These are phyloP conservation scores for Choiromyces venosus DNA, from an alignment of 495 filamentous ascomycete species.

Conservation along the genomic window DNA sequence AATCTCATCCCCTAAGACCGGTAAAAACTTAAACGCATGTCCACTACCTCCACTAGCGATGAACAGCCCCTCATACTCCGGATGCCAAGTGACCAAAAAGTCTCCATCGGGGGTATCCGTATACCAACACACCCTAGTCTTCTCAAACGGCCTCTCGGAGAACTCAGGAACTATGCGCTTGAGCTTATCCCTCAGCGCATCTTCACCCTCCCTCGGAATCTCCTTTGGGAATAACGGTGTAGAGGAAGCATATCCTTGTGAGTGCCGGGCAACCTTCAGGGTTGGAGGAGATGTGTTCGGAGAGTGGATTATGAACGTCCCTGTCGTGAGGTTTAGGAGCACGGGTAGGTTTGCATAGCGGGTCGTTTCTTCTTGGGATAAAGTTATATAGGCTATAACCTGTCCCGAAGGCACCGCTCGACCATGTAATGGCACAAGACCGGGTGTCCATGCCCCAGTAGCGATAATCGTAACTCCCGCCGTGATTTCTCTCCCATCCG, in stretches of 20 bases:
- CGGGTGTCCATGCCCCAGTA: slow-evolving; percentile 76
- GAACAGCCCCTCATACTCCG: slow-evolving; percentile 61
- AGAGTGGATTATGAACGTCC: slow-evolving; percentile 57
- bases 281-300: slow-evolving; percentile 53
- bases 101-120: slow-evolving; percentile 73
- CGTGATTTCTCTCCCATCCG: slow-evolving; percentile 50
- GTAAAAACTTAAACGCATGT: slow-evolving; percentile 85
- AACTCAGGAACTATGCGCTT: slow-evolving; percentile 59
- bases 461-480: slow-evolving; percentile 76
- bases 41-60: slow-evolving; percentile 80
- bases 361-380: slow-evolving; percentile 63
- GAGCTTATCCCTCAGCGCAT: slow-evolving; percentile 58
- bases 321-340: slow-evolving; percentile 66
- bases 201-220: slow-evolving; percentile 54
- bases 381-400: slow-evolving; percentile 65
- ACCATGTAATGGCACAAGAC: slow-evolving; percentile 71
- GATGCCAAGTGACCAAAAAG: slow-evolving; percentile 76
- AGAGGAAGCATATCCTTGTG: slow-evolving; percentile 61
- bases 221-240: slow-evolving; percentile 37
- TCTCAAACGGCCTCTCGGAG: slow-evolving; percentile 57
- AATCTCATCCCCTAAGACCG: slow-evolving; percentile 73
- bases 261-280: slow-evolving; percentile 78
- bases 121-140: slow-evolving; percentile 84
- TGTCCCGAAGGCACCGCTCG: slow-evolving; percentile 74
- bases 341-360: slow-evolving; percentile 62